Percentiles rank a stretch among this genome's conserved stretches.
Conservation (phyloP, 1,284 basidiomycete species). For the Ganoderma sinense region DNA sequence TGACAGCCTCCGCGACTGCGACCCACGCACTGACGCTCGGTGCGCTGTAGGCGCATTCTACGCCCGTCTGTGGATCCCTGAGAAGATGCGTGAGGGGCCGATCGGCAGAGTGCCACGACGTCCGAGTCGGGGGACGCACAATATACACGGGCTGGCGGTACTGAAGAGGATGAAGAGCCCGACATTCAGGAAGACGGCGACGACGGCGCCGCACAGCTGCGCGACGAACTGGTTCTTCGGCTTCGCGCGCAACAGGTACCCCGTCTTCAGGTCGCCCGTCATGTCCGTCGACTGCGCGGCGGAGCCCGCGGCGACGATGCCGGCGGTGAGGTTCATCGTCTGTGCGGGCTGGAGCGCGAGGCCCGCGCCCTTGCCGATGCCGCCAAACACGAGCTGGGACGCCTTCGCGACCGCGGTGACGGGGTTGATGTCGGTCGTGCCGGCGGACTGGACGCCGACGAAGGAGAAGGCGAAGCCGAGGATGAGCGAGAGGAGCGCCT, state of each 20-base stretch:
- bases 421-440: constrained; percentile 67
- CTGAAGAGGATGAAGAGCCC: constrained; percentile 70
- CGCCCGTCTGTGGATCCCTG: constrained; percentile 1
- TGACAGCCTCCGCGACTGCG: constrained; percentile 67
- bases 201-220: constrained; percentile 62
- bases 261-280: constrained; percentile 72
- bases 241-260: constrained; percentile 72
- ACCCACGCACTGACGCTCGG: constrained; percentile 72
- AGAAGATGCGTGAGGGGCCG: background rate
- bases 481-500: constrained; percentile 61
- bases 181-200: constrained; percentile 64
- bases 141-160: constrained; percentile 72
- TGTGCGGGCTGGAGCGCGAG: constrained; percentile 48
- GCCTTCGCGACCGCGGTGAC: constrained; percentile 65
- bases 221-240: constrained; percentile 74
- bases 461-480: constrained; percentile 76
- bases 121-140: constrained; percentile 22
- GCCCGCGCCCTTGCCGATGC: constrained; percentile 57
- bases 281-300: constrained; percentile 59
- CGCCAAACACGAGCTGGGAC: constrained; percentile 69
- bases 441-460: constrained; percentile 70
- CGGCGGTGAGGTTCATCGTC: constrained; percentile 65
- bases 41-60: constrained; percentile 59
- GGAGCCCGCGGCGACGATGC: constrained; percentile 65
- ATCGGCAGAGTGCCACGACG: constrained; percentile 33